phyloP scores from a whole-genome alignment of 78 protist species.

The Isochrysis galbana region DNA sequence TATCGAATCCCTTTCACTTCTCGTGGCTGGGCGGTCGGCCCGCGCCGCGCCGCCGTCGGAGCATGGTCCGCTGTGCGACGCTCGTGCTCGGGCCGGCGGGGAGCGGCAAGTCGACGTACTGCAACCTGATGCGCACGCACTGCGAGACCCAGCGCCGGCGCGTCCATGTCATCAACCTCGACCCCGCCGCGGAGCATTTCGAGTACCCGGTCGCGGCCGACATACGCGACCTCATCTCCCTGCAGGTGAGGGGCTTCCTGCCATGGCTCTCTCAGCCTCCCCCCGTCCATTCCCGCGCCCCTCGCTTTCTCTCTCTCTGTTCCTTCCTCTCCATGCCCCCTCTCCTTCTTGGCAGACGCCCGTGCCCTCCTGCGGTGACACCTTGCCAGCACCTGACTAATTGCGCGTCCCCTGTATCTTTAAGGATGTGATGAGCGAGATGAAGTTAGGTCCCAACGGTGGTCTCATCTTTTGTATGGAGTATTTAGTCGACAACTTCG shows the following conservation, averaged over 20 bases:
- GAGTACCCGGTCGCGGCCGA: conserved; percentile 63
- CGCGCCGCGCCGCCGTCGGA: too few relatives aligned
- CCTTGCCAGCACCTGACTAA: too few relatives aligned
- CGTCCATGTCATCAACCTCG: conserved; percentile 93
- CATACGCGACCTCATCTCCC: conserved; percentile 86
- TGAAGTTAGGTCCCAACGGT: conserved; percentile 97
- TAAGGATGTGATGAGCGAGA: conserved; percentile 92
- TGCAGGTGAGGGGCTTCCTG: too few relatives aligned
- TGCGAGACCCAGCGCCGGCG: conserved; percentile 61
- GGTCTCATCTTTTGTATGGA: conserved; percentile 95
- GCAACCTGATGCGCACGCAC: conserved; percentile 74
- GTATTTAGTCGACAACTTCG: conserved; percentile 76
- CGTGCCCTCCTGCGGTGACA: too few relatives aligned
- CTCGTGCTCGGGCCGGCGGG: conserved; percentile 98
- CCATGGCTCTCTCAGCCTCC: too few relatives aligned
- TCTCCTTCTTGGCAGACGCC: too few relatives aligned
- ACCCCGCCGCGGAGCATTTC: conserved; percentile 93
- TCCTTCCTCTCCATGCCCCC: too few relatives aligned
- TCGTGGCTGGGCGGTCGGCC: too few relatives aligned
- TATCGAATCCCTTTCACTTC: too few relatives aligned
- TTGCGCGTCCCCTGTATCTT: too few relatives aligned
- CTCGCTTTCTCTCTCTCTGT: too few relatives aligned
- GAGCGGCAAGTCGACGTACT: conserved; percentile 88
- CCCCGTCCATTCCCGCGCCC: too few relatives aligned
- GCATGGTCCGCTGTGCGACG: conserved; percentile 88